Conservation (phyloP, 345 rosid genomes). For the Syzygium jambos region DNA sequence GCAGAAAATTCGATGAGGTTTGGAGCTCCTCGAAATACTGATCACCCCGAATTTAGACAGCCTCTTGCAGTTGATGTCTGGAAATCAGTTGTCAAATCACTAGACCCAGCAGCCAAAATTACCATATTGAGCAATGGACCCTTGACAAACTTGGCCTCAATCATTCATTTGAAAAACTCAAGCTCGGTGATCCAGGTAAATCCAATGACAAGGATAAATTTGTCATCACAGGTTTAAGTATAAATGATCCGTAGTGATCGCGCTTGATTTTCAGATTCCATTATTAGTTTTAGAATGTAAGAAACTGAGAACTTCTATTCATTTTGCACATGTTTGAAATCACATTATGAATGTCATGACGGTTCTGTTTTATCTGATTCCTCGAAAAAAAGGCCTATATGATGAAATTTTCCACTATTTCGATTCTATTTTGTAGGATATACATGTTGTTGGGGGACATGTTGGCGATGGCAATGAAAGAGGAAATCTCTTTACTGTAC, state of each 20-base stretch:
- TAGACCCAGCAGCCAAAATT: slow-evolving; percentile 39
- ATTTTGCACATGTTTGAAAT: background rate
- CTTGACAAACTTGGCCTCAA: slow-evolving; percentile 62
- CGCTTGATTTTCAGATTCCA: background rate
- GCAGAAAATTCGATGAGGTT: slow-evolving; percentile 53
- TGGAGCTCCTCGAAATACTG: slow-evolving; percentile 75
- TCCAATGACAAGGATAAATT: background rate
- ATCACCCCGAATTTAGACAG: slow-evolving; percentile 62
- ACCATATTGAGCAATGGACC: slow-evolving; percentile 79
- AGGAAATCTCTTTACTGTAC: slow-evolving; percentile 49
- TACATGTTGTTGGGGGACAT: slow-evolving; percentile 77
- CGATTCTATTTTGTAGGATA: slow-evolving; percentile 32
- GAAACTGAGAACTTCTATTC: background rate
- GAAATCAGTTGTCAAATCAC: slow-evolving; percentile 30
- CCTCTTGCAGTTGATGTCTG: slow-evolving; percentile 68
- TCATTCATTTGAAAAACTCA: slow-evolving; percentile 29
- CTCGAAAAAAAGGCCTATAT: background rate
- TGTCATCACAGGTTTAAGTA: background rate
- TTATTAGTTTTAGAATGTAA: background rate
- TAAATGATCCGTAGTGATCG: background rate
- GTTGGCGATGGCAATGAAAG: slow-evolving; percentile 18
- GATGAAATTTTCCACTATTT: background rate
- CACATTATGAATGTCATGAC: background rate
- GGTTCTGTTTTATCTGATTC: background rate
- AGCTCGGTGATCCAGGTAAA: slow-evolving; percentile 52